A percentile compares a stretch with the other conserved stretches of the same genome.
phyloP scores from a whole-genome alignment of 805 yeast species.

The Kodamaea jinghongensis region DNA sequence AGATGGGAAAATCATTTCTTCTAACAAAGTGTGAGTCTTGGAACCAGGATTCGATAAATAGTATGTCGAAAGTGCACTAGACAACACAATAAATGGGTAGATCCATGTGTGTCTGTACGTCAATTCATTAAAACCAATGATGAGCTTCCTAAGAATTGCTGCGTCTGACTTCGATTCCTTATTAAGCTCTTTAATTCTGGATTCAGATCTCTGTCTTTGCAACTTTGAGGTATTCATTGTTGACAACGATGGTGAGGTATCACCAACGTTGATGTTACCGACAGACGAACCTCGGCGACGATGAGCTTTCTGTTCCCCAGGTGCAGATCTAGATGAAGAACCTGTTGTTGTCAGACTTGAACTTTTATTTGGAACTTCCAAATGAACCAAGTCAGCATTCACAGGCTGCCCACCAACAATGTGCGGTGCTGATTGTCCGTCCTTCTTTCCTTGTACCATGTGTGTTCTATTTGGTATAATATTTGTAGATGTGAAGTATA shows the following conservation, averaged over 20 bases:
- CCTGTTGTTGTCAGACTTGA: background rate
- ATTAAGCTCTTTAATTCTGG: constrained; percentile 31
- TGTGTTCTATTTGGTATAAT: background rate
- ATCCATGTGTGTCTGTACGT: constrained; percentile 69
- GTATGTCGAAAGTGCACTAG: constrained; percentile 42
- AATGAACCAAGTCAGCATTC: constrained; percentile 6
- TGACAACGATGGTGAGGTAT: constrained; percentile 64
- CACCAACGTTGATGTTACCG: constrained; percentile 75
- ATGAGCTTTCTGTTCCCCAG: constrained; percentile 4
- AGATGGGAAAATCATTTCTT: constrained; percentile 61
- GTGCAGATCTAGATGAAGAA: background rate
- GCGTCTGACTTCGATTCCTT: constrained; percentile 36
- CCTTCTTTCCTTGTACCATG: constrained; percentile 9
- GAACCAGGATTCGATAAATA: constrained; percentile 57
- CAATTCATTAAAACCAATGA: constrained; percentile 58
- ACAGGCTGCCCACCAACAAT: constrained; percentile 8
- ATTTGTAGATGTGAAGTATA: background rate
- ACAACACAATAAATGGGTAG: constrained; percentile 53
- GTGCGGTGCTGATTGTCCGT: constrained; percentile 2
- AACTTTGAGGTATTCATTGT: constrained; percentile 56
- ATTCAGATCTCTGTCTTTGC: constrained; percentile 32
- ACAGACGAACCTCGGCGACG: constrained; percentile 64
- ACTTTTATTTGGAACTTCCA: constrained; percentile 1
- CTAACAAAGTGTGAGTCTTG: constrained; percentile 53
- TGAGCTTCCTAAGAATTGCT: constrained; percentile 55